Base-by-base conservation (phyloP, 176 grass and related monocot genomes). In the Paspalum vaginatum region DNA sequence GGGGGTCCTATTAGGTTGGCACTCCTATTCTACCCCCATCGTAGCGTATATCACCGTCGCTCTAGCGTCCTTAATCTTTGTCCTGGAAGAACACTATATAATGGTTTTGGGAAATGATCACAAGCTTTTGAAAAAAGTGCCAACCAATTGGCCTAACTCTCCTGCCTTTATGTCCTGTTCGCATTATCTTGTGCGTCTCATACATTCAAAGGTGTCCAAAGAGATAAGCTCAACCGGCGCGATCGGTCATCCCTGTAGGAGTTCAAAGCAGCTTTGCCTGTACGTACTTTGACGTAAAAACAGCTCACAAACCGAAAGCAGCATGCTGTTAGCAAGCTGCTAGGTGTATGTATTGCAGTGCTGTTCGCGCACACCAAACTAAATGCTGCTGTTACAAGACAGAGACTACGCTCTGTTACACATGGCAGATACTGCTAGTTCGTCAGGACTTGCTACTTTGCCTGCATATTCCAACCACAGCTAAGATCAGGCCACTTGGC, bases 211-310 rank as follows among this genome's bases (percentile, higher is more conserved):
- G 65, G 26, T 51, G 52, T 62, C n/a, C 49, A 10, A 21, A 27
- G 65, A n/a, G 83, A 79, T 56, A 72, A 72, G 75, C 38, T 64
- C 75, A 46, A 62, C 37, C 53, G 38, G n/a, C n/a, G n/a, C n/a
- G n/a, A n/a, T n/a, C n/a, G n/a, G 45, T 40, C 50, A 16, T 75
- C 38, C 62, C 3, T 69, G 73, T 51, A 52, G 52, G 74, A 20
- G 70, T 75, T 68, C n/a, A 81, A 81, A 75, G 43, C 43, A 75
- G 22, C 22, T 76, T 81, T 38, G 26, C 18, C 16, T 46, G 26
- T 61, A 81, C 53, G 44, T 81, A 81, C 53, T 53, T 87, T 75
- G 37, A 61, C 64, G 63, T 9, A 22, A 51, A 69, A 62, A 75
- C 69, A 24, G 3, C 56, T 78, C 32, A 32, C 32, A 32, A 32